Percentiles rank a stretch among this genome's conserved stretches.
Conservation (phyloP, 495 filamentous ascomycete species). For the Talaromyces nanjingensis region DNA sequence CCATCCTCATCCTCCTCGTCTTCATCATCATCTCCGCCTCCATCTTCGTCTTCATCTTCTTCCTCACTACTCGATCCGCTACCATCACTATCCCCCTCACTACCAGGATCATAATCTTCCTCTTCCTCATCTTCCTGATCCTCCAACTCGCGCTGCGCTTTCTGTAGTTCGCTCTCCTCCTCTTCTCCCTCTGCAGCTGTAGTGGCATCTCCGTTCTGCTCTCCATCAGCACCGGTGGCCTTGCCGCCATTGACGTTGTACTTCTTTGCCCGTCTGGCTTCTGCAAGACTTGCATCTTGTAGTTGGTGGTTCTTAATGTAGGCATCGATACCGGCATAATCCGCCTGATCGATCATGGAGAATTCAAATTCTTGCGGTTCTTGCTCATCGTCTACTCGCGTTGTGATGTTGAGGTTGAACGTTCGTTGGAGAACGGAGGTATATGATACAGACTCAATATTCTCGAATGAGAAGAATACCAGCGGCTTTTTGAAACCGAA, state of each 20-base stretch:
- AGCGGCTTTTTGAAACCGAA: slow-evolving; percentile 96
- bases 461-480: slow-evolving; percentile 72
- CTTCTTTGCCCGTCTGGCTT: slow-evolving; percentile 74
- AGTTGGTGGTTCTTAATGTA: slow-evolving; percentile 77
- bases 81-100: slow-evolving; percentile 66
- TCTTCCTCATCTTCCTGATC: slow-evolving; percentile 72
- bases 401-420: slow-evolving; percentile 81
- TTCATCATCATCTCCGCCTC: slow-evolving; percentile 34
- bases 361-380: slow-evolving; percentile 70
- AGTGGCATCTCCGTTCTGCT: slow-evolving; percentile 13
- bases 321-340: slow-evolving; percentile 74
- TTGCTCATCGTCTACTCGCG: slow-evolving; percentile 36
- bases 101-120: slow-evolving; percentile 83
- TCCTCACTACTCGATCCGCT: slow-evolving; percentile 51
- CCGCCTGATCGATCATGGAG: slow-evolving; percentile 78
- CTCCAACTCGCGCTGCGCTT: slow-evolving; percentile 60
- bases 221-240: slow-evolving; percentile 39
- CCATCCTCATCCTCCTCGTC: slow-evolving; percentile 42
- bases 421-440: slow-evolving; percentile 86
- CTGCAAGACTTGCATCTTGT: slow-evolving; percentile 89
- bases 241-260: slow-evolving; percentile 60
- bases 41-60: slow-evolving; percentile 43
- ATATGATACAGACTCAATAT: slow-evolving; percentile 77
- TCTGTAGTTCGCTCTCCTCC: slow-evolving; percentile 53
- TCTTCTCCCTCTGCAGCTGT: slow-evolving; percentile 27